phyloP scores from a whole-genome alignment of 805 yeast species.

The Metschnikowia anglica region DNA sequence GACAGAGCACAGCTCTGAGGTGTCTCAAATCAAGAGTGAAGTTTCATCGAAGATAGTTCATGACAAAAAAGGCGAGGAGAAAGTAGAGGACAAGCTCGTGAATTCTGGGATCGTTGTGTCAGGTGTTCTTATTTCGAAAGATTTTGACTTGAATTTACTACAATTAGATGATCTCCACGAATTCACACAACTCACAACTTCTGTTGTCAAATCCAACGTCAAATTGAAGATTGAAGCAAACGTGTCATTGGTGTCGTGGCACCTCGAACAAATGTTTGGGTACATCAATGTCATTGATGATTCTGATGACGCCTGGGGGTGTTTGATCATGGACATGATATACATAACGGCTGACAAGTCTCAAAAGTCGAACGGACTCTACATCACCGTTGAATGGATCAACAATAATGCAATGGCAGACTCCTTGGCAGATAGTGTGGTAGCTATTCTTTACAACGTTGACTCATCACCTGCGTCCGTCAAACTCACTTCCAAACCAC shows the following conservation, averaged over 20 bases:
- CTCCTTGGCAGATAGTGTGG: constrained; percentile 89
- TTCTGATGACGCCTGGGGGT: constrained; percentile 46
- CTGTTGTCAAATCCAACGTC: constrained; percentile 81
- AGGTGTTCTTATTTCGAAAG: constrained; percentile 88
- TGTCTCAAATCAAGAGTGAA: constrained; percentile 20
- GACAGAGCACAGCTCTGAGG: constrained; percentile 28
- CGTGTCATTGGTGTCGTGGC: constrained; percentile 80
- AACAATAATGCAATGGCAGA: constrained; percentile 82
- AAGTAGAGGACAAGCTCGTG: constrained; percentile 16
- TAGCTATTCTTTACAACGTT: constrained; percentile 86
- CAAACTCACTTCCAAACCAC: constrained; percentile 68
- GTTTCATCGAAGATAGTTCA: background rate
- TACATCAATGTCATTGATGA: constrained; percentile 62
- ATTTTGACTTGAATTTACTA: constrained; percentile 80
- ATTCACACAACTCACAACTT: constrained; percentile 81
- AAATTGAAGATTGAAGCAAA: constrained; percentile 76
- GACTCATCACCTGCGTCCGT: constrained; percentile 96
- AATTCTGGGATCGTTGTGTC: constrained; percentile 46
- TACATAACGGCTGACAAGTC: constrained; percentile 43
- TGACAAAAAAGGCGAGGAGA: background rate
- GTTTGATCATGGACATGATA: constrained; percentile 47
- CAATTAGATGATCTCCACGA: constrained; percentile 87
- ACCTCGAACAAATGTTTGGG: constrained; percentile 94
- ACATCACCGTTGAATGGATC: constrained; percentile 82
- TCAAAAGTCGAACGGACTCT: constrained; percentile 26